Base-by-base conservation (phyloP, 768 basidiomycete species). In the Boletus huronensis region DNA sequence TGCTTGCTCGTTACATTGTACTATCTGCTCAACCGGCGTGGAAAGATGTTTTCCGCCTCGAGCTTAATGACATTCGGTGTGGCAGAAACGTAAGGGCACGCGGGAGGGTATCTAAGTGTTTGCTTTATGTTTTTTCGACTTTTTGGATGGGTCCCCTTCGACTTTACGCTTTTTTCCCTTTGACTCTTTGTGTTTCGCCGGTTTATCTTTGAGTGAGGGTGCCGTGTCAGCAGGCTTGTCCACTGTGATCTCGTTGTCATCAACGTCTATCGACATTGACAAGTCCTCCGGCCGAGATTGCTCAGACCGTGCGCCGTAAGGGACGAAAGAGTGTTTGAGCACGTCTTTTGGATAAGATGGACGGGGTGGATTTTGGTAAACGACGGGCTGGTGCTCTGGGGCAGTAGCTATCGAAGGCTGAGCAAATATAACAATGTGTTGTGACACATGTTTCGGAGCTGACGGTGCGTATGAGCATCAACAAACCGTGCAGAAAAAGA, bases 271-370 rank as follows among this genome's bases (percentile, higher is more conserved):
- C 9, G 61, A 50, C n/a, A 29, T 9, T 29, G 28, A 29, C 32
- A 58, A 43, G 9, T 52, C 55, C n/a, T 51, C 50, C 4, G 38
- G 29, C 25, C 4, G 41, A 32, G 13, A n/a, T 29, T 47, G 52
- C 14, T 26, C 13, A 14, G 58, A 58, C 23, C 75, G 65, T 14
- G 85, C 80, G 1, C 87, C 87, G 28, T 78, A 81, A 0, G 88
- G 87, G 58, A 81, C 64, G 66, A 86, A 90, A 2, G 72, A 65
- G 59, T 88, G 87, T 53, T 76, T 88, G 31, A 90, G 74, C 2
- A 82, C 59, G 42, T 87, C 83, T 44, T 74, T 71, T 0, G 88
- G 80, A 60, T 89, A 82, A 10, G 71, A 76, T 4, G 77, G 74
- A 19, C 88, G 77, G 2, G 82, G 77, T 7, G 83, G 80, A 55